phyloP scores from a whole-genome alignment of 177 flowering plant species.

The Vitis hybrid region DNA sequence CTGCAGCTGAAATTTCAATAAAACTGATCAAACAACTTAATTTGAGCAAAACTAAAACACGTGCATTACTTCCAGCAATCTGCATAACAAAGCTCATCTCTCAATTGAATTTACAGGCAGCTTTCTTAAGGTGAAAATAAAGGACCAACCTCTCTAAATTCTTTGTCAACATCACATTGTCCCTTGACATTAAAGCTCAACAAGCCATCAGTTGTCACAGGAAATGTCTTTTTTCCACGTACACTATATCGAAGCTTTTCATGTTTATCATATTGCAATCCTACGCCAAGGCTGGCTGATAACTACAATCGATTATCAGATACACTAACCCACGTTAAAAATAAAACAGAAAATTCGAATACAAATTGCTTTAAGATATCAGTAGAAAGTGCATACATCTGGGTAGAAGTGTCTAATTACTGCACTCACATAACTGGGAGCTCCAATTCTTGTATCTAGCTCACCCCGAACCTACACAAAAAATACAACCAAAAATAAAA shows the following conservation, averaged over 20 bases:
- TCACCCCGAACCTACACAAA: conserved; percentile 66
- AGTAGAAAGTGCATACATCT: conserved; percentile 37
- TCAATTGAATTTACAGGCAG: not conserved
- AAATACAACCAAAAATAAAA: not conserved
- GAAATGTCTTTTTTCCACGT: conserved; percentile 65
- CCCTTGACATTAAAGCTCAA: conserved; percentile 69
- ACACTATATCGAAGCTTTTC: conserved; percentile 48
- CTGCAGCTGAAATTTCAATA: not conserved
- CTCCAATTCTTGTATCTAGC: conserved; percentile 64
- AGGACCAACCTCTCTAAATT: conserved; percentile 58
- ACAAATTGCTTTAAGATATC: not conserved
- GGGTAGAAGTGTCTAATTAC: conserved; percentile 55
- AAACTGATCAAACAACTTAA: not conserved
- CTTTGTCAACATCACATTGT: conserved; percentile 45
- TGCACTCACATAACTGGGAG: conserved; percentile 44
- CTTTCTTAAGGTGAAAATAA: not conserved
- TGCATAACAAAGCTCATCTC: not conserved
- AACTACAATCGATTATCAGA: conserved; percentile 29
- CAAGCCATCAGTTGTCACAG: conserved; percentile 44
- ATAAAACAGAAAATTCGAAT: not conserved
- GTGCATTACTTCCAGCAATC: too few relatives aligned
- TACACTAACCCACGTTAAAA: not conserved
- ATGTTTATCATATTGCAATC: conserved; percentile 50
- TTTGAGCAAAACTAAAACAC: too few relatives aligned
- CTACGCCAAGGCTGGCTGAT: conserved; percentile 61